Evolutionary conservation across 352 stramenopile genomes (phyloP), one percentile per base, ranked within the genome.

Genomic region (Phytophthora rubi): DNA sequence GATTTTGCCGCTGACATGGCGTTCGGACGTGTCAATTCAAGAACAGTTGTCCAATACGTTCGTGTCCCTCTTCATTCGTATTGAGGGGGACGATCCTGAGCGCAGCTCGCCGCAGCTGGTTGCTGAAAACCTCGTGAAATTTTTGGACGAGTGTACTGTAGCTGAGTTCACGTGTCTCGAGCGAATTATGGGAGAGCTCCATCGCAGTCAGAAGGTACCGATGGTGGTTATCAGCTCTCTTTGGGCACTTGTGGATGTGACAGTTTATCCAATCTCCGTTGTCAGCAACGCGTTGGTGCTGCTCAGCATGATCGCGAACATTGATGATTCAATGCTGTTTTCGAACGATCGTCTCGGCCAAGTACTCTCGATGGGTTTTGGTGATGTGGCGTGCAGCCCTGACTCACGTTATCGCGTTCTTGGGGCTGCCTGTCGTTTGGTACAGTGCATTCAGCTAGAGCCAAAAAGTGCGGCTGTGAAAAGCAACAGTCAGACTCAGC

Each of bases 1-100:
- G 53, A 86, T 97, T 30, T 85, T 99, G 16, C 85, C 89, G 13
- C 79, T 98, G 1, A 98, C 98, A 65, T 98, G 92, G 91, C 92
- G 92, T 35, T 83, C 81, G 1, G 93, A 98, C 53, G 70, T 88
- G 53, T 89, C 77, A 1, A 94, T 98, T 47, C 90, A 96, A 70
- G 92, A 98, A 10, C 90, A 98, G 70, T 84, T 98, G 9, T 74
- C 97, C 0, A 93, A 89, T 45, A 96, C 93, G 2, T 93, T 96
- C 44, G 76, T 86, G 13, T 71, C 78, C 44, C 59, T 93, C 4
- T 93, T 93, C 44, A 82, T 95, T 39, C 65, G 71, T 21, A 85
- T 88, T 53, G 74, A 85, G 53, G 53, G 71, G 21, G 71, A 79
- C 16, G 76, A 89, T n/a, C 39, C 62, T 30, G 77, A 85, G 10